Evolutionary conservation across 1,139 yeast genomes (phyloP), one percentile per base, ranked within the genome.

Genomic region (Tardiomyces blankii): DNA sequence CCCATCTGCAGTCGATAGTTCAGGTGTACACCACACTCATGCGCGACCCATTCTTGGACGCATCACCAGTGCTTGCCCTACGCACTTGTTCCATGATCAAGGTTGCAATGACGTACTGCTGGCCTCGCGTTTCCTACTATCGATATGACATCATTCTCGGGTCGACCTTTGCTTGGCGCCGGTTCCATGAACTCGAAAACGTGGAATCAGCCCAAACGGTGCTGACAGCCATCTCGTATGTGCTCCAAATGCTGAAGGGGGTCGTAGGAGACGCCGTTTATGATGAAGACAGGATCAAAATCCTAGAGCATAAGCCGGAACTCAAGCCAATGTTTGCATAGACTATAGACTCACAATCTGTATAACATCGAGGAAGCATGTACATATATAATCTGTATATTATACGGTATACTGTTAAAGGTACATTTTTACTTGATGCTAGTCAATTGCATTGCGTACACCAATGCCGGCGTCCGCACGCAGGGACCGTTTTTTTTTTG

Each of bases 81-180:
- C 38, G 51, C 2, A 48, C 62, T 0, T 47, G 62, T 30, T 49
- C 48, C 1, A 51, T 59, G 19, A 42, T 66, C 40, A 43, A 50
- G 2, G 33, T 50, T 1, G 44, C 58, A 0, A 56, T 65, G 40
- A 23, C 50, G 12, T 58, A 55, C 41, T 52, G 65, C 30, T 63
- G 69, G 69, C 62, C 64, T 11, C 55, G 70, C 21, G 48, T 68
- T 1, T 50, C 49, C 1, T 40, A 42, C 0, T 65, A 68, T 51
- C 54, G 59, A 28, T 66, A 56, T 46, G 70, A 66, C 42, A 47
- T 69, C 1, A 41, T 67, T 38, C 65, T 64, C 0, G 68, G 67
- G 39, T 50, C 68, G 3, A 30, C 16, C 5, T 5, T 30, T 11
- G 35, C 35, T 9, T 30, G 35, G 35, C n/a, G 16, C 5, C 35